A percentile compares a stretch with the other conserved stretches of the same genome.
These are phyloP conservation scores for Nakazawaea molendinolei DNA, from an alignment of 805 yeast genomes.

Conservation along the genomic window DNA sequence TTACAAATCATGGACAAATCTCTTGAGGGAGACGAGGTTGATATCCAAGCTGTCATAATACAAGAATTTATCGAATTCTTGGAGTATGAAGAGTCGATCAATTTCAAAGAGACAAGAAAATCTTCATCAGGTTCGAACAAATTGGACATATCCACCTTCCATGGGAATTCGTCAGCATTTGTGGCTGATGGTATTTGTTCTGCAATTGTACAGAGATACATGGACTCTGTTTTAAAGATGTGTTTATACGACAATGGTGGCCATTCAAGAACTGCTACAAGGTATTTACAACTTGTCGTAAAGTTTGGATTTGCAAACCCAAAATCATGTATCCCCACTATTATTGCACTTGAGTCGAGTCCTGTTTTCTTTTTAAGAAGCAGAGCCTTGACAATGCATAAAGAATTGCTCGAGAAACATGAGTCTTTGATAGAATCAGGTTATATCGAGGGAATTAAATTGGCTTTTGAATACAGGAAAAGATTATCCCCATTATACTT, in stretches of 20 bases:
- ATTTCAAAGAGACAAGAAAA: constrained; percentile 32
- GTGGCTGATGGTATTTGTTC: constrained; percentile 69
- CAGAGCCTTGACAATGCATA: constrained; percentile 47
- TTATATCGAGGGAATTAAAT: constrained; percentile 54
- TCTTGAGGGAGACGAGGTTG: constrained; percentile 31
- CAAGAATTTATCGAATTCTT: constrained; percentile 55
- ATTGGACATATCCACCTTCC: constrained; percentile 44
- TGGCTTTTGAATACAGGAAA: constrained; percentile 42
- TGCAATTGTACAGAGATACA: constrained; percentile 60
- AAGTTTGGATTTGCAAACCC: constrained; percentile 74
- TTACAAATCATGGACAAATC: constrained; percentile 45
- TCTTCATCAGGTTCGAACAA: constrained; percentile 9
- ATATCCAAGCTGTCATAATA: constrained; percentile 44
- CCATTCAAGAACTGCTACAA: constrained; percentile 43
- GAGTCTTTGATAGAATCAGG: constrained; percentile 66
- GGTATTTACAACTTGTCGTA: constrained; percentile 49
- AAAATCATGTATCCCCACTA: constrained; percentile 56
- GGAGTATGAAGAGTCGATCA: constrained; percentile 44
- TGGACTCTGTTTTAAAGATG: constrained; percentile 38
- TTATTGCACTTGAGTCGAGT: constrained; percentile 64
- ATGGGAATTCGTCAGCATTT: constrained; percentile 44
- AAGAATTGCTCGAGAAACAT: constrained; percentile 52
- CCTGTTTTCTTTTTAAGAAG: constrained; percentile 32
- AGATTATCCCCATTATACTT: constrained; percentile 20
- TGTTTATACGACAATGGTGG: constrained; percentile 37